Evolutionary conservation across 169 alveolate genomes (phyloP).

Genomic region (Babesia bigemina): DNA sequence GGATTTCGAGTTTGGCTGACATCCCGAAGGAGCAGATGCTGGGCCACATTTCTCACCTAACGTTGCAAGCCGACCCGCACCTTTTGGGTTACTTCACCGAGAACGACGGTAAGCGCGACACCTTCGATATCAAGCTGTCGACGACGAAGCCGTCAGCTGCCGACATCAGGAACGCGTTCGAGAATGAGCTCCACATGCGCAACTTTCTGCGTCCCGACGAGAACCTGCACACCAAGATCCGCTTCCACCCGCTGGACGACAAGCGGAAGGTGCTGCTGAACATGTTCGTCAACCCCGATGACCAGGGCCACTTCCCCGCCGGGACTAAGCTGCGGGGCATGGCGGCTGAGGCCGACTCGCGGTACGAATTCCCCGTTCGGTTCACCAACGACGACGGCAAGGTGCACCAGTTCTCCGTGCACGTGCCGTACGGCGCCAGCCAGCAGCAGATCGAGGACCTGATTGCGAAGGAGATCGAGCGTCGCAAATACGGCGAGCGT

Average conservation of each 20-base stretch:
- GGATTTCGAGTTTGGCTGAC: conserved; percentile 37
- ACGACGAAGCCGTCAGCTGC: conserved; percentile 54
- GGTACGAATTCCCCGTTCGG: conserved; percentile 49
- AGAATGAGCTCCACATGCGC: conserved; percentile 48
- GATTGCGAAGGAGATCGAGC: conserved; percentile 41
- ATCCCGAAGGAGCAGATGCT: conserved; percentile 59
- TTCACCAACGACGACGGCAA: conserved; percentile 55
- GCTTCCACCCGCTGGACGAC: conserved; percentile 49
- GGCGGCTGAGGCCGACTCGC: conserved; percentile 61
- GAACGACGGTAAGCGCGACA: conserved; percentile 40
- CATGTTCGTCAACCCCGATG: conserved; percentile 44
- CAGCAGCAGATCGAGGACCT: conserved; percentile 50
- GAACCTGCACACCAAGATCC: conserved; percentile 28
- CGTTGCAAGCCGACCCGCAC: conserved; percentile 40
- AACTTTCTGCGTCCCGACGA: conserved; percentile 50
- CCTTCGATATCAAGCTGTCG: conserved; percentile 35
- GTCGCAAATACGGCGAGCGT: conserved; percentile 38
- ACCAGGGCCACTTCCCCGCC: conserved; percentile 60
- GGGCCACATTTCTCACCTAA: conserved; percentile 30
- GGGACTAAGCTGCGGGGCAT: conserved; percentile 60
- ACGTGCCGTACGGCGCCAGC: conserved; percentile 55
- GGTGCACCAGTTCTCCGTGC: conserved; percentile 31
- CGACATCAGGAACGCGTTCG: conserved; percentile 55
- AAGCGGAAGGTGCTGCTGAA: conserved; percentile 38
- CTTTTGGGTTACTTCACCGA: conserved; percentile 51